Conservation (phyloP, 495 filamentous ascomycete genomes). For the Penicillium maclennaniae region DNA sequence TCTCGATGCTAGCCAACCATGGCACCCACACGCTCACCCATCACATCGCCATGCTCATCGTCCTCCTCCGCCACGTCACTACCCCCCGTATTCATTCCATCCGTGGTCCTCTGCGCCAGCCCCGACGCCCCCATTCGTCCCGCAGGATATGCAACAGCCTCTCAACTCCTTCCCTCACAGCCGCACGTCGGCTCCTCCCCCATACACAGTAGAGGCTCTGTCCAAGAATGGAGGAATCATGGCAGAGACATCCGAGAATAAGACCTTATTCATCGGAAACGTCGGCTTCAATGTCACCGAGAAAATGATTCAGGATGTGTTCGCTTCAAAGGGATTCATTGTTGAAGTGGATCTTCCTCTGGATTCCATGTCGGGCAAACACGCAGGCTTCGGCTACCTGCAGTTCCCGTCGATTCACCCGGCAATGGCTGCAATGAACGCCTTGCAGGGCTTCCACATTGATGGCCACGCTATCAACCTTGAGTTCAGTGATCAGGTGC, state of each 20-base stretch:
- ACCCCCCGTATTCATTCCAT: slow-evolving; percentile 5
- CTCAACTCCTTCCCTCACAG: background rate
- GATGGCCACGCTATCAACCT: slow-evolving; percentile 81
- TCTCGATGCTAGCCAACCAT: background rate
- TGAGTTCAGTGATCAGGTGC: slow-evolving; percentile 62
- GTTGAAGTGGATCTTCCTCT: slow-evolving; percentile 79
- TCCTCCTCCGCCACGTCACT: slow-evolving; percentile 8
- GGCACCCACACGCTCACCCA: background rate
- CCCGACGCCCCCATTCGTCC: background rate
- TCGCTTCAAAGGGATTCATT: slow-evolving; percentile 67
- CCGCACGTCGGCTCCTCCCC: background rate
- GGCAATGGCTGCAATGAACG: slow-evolving; percentile 70
- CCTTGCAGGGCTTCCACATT: slow-evolving; percentile 69
- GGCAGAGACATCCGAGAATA: slow-evolving; percentile 44
- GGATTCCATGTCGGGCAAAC: slow-evolving; percentile 70
- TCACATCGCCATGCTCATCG: slow-evolving; percentile 13
- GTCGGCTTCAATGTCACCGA: slow-evolving; percentile 78
- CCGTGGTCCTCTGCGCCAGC: background rate
- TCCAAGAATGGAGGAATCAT: background rate
- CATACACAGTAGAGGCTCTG: background rate
- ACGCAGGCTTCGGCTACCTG: slow-evolving; percentile 93
- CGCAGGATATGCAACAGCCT: background rate
- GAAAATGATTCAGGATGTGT: slow-evolving; percentile 67
- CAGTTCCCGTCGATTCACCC: slow-evolving; percentile 72
- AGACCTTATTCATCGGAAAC: slow-evolving; percentile 91